Conservation (phyloP, 805 yeast genomes). For the Saccharomycopsis malanga region DNA sequence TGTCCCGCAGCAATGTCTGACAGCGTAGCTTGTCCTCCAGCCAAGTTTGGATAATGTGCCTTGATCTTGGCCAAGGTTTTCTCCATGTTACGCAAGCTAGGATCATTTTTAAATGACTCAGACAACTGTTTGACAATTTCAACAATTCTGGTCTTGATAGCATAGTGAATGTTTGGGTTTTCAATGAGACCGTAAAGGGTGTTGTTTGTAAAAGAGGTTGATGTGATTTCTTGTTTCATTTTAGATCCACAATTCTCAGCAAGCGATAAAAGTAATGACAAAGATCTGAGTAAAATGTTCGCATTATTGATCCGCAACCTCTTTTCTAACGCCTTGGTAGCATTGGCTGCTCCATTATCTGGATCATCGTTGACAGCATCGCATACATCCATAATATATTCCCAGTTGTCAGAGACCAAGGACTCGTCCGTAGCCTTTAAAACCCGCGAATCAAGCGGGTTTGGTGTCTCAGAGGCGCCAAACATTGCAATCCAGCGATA, state of each 20-base stretch:
- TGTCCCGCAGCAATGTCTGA: constrained; percentile 21
- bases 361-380: constrained; percentile 59
- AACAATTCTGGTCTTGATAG: constrained; percentile 49
- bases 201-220: constrained; percentile 42
- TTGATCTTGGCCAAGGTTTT: constrained; percentile 50
- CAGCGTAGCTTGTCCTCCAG: too few relatives aligned
- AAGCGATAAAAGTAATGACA: constrained; percentile 49
- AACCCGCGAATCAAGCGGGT: constrained; percentile 9
- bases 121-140: constrained; percentile 37
- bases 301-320: constrained; percentile 51
- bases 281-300: constrained; percentile 54
- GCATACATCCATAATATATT: constrained; percentile 54
- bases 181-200: constrained; percentile 42
- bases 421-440: constrained; percentile 57
- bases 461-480: constrained; percentile 6
- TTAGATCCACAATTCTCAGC: constrained; percentile 76
- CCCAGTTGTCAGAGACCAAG: constrained; percentile 63
- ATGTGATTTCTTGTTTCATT: constrained; percentile 55
- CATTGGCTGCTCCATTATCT: constrained; percentile 43
- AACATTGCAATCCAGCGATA: constrained; percentile 3
- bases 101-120: constrained; percentile 61
- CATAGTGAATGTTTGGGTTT: constrained; percentile 52
- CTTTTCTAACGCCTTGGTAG: constrained; percentile 39
- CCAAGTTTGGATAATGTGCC: constrained; percentile 33
- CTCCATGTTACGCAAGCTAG: constrained; percentile 63